A percentile compares a stretch with the other conserved stretches of the same genome.
phyloP scores from a whole-genome alignment of 2,329 filamentous ascomycete genomes.

The Ceratocystis ficicola region DNA sequence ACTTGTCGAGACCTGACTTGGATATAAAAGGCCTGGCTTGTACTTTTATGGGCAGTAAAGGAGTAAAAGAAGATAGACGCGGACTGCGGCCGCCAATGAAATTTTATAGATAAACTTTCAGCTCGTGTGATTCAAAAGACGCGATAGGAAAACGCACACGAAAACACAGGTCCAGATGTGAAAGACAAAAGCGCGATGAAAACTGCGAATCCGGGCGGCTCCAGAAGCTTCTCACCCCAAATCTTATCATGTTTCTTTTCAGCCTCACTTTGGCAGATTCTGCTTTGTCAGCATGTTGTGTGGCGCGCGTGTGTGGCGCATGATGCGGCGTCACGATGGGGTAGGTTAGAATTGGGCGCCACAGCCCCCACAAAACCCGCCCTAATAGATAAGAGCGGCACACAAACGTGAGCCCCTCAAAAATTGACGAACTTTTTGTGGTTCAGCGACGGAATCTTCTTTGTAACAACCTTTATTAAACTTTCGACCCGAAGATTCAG shows the following conservation, averaged over 20 bases:
- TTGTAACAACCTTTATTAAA: conserved; percentile 21
- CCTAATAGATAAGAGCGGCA: conserved; percentile 17
- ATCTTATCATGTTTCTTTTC: conserved; percentile 10
- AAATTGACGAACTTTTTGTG: conserved; percentile 21
- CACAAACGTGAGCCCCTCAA: conserved; percentile 20
- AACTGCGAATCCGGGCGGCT: not conserved
- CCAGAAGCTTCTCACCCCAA: conserved; percentile 20
- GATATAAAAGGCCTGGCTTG: not conserved
- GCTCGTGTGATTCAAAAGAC: not conserved
- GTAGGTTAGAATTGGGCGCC: not conserved
- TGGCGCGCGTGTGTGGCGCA: not conserved
- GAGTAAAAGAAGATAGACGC: not conserved
- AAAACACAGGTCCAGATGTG: not conserved
- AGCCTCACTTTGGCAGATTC: not conserved
- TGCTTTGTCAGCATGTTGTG: conserved; percentile 1
- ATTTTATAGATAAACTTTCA: not conserved
- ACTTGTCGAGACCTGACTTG: not conserved
- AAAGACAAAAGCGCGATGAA: conserved; percentile 10
- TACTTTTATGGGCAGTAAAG: too few species aligned
- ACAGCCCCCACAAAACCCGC: conserved; percentile 16
- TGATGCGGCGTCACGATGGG: not conserved
- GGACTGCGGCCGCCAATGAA: not conserved
- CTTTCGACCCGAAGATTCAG: conserved; percentile 84
- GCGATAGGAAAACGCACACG: conserved; percentile 6
- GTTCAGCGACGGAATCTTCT: conserved; percentile 13